phyloP scores from a whole-genome alignment of 805 yeast genomes.

The Candida michaelii region DNA sequence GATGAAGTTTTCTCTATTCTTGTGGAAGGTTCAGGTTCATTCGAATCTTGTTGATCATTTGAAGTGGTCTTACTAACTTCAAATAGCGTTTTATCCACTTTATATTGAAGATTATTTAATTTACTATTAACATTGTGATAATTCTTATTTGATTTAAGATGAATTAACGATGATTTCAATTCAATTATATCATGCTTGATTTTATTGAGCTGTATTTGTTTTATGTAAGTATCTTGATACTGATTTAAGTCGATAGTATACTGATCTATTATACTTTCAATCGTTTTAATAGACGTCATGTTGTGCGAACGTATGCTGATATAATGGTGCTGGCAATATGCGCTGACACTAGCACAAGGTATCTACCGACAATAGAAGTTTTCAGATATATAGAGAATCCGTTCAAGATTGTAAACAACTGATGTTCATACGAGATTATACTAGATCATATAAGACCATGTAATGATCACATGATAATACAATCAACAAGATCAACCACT shows the following conservation, averaged over 20 bases:
- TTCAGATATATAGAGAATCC: no score
- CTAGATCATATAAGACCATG: no score
- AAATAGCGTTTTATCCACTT: conserved; percentile 8
- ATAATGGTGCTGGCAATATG: no score
- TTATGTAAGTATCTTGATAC: neutral
- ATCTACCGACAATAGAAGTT: no score
- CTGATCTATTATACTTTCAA: conserved; percentile 22
- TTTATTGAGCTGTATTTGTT: conserved; percentile 5
- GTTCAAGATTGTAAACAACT: no score
- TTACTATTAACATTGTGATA: conserved; percentile 9
- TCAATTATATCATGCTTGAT: conserved; percentile 11
- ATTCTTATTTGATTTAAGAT: conserved; percentile 9
- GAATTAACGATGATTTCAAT: conserved; percentile 8
- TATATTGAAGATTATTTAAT: conserved; percentile 10
- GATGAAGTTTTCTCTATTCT: neutral
- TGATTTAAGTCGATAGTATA: conserved; percentile 14
- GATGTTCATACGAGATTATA: no score
- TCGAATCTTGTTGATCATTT: neutral
- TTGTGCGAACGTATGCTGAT: no score
- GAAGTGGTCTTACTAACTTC: neutral
- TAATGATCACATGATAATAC: no score
- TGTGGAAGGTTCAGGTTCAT: neutral
- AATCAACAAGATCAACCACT: no score
- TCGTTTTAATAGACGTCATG: conserved; percentile 11
- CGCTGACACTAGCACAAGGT: no score